phyloP scores from a whole-genome alignment of 495 filamentous ascomycete genomes.

The Podospora fimiseda region DNA sequence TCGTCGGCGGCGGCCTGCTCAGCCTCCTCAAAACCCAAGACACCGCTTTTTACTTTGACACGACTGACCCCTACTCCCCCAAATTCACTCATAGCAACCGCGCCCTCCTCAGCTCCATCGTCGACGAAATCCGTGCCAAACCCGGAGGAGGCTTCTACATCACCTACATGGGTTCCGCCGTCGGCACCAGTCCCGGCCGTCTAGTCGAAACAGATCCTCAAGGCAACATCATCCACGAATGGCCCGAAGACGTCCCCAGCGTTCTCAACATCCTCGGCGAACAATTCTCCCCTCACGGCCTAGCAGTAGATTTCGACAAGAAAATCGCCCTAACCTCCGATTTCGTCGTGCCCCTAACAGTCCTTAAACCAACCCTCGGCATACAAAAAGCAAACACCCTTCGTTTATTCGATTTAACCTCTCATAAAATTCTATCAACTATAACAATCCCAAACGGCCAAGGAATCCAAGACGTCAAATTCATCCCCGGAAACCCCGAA shows the following conservation, averaged over 20 bases:
- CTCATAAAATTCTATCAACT: constrained; percentile 45
- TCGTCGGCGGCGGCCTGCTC: constrained; percentile 54
- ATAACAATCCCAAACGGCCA: constrained; percentile 56
- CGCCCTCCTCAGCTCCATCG: constrained; percentile 49
- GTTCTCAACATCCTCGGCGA: constrained; percentile 50
- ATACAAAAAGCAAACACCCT: constrained; percentile 50
- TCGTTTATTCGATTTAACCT: constrained; percentile 56
- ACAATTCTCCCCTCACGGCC: constrained; percentile 56
- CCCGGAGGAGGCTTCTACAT: constrained; percentile 59
- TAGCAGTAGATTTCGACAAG: constrained; percentile 52
- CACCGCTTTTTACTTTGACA: constrained; percentile 59
- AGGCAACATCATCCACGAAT: constrained; percentile 57
- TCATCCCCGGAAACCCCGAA: constrained; percentile 56
- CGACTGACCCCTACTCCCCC: constrained; percentile 51
- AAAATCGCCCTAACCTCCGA: constrained; percentile 55
- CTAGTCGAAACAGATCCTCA: constrained; percentile 54
- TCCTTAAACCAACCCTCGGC: constrained; percentile 52
- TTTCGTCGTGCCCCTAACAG: constrained; percentile 54
- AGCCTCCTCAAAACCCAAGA: constrained; percentile 58
- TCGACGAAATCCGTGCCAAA: constrained; percentile 59
- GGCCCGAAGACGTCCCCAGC: constrained; percentile 47
- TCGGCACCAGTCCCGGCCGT: constrained; percentile 52
- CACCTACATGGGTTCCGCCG: constrained; percentile 47
- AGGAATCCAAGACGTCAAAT: constrained; percentile 61
- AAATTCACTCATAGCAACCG: constrained; percentile 55